Conservation (phyloP, 257 asterid species). For the Solanum paucissectum region DNA sequence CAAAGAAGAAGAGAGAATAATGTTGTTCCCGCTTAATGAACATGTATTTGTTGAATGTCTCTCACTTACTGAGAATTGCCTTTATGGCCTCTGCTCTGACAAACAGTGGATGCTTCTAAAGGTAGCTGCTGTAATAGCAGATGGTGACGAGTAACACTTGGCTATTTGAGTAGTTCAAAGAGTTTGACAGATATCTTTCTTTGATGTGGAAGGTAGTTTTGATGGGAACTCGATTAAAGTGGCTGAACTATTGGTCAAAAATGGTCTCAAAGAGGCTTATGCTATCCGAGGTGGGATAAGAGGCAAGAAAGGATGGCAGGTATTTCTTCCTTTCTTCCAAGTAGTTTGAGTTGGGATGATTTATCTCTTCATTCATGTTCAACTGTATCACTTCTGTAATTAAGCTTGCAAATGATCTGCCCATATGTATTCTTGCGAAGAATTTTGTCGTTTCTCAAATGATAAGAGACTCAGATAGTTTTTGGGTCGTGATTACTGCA, state of each 20-base stretch:
- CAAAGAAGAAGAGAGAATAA: not conserved
- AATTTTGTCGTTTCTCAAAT: not conserved
- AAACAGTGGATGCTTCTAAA: not conserved
- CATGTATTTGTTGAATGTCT: not conserved
- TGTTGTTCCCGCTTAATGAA: not conserved
- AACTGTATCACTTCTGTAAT: not conserved
- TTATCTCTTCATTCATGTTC: not conserved
- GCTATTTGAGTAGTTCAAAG: not conserved
- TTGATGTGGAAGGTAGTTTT: constrained; percentile 85
- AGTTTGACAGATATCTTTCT: constrained; percentile 25
- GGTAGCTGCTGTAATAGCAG: not conserved
- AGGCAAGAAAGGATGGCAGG: constrained; percentile 96
- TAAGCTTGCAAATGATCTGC: not conserved
- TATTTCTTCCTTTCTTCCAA: constrained; percentile 4
- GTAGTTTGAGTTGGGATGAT: not conserved
- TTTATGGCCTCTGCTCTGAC: not conserved
- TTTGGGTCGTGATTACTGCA: not conserved
- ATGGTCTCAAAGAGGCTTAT: constrained; percentile 84
- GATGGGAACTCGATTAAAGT: constrained; percentile 85
- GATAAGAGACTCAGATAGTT: not conserved
- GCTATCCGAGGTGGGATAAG: constrained; percentile 84
- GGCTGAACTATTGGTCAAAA: constrained; percentile 75
- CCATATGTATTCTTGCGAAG: not conserved
- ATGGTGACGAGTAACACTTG: not conserved
- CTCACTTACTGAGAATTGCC: not conserved